Evolutionary conservation across 192 early-diverging fungal species (phyloP).

Genomic region (Coemansia sp.): DNA sequence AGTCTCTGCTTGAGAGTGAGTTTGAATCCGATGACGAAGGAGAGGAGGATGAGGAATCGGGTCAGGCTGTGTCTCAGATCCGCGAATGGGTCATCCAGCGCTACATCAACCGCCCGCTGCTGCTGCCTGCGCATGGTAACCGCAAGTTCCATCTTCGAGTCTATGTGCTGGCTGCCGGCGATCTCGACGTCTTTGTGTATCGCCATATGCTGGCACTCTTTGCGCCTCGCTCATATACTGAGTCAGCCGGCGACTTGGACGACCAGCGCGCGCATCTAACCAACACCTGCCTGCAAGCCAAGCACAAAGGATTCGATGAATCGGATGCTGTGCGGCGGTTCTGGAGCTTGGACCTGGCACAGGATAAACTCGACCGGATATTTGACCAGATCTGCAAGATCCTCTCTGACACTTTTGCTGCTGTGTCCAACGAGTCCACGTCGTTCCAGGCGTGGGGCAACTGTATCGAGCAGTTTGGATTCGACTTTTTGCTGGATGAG

Average conservation of each 20-base stretch:
- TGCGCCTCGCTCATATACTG: slow-evolving; percentile 58
- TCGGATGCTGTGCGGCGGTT: slow-evolving; percentile 58
- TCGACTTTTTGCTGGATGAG: slow-evolving; percentile 67
- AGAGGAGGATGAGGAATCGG: slow-evolving; percentile 26
- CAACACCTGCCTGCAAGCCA: slow-evolving; percentile 67
- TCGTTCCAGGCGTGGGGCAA: slow-evolving; percentile 67
- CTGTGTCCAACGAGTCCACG: slow-evolving; percentile 60
- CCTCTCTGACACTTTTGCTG: slow-evolving; percentile 61
- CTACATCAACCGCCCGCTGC: slow-evolving; percentile 61
- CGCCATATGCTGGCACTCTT: slow-evolving; percentile 67
- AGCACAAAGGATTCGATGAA: slow-evolving; percentile 56
- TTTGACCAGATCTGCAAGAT: slow-evolving; percentile 63
- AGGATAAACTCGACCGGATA: slow-evolving; percentile 45
- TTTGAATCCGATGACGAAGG: slow-evolving; percentile 53
- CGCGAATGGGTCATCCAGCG: slow-evolving; percentile 72
- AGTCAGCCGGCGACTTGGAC: slow-evolving; percentile 43
- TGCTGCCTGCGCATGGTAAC: slow-evolving; percentile 40
- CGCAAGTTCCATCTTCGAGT: slow-evolving; percentile 71
- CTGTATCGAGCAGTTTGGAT: slow-evolving; percentile 68
- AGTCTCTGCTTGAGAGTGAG: slow-evolving; percentile 51
- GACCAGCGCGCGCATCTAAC: slow-evolving; percentile 62
- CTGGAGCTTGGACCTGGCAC: slow-evolving; percentile 57
- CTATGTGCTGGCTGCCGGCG: slow-evolving; percentile 63
- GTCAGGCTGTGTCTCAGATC: slow-evolving; percentile 57
- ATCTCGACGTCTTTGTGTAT: slow-evolving; percentile 62